These are phyloP conservation scores for Acanthamoeba castellanii DNA, from an alignment of 208 protist species.

Conservation along the genomic window DNA sequence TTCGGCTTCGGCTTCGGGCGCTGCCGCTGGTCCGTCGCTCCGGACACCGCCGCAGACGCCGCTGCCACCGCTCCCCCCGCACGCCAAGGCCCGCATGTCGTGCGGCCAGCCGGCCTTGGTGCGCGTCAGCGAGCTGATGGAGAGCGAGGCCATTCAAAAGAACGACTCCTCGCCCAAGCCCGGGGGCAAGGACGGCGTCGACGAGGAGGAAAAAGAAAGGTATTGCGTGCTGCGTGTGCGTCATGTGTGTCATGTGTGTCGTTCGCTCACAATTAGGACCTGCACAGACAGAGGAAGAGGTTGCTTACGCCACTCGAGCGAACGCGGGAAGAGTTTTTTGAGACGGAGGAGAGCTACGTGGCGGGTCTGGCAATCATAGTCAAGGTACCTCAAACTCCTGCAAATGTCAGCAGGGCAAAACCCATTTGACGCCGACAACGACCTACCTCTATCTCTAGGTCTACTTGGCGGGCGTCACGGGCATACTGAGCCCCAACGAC, in stretches of 20 bases:
- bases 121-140: neutral
- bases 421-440: no score
- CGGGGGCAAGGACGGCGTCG: neutral
- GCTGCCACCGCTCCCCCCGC: neutral
- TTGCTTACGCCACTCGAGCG: neutral
- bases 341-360: conserved; percentile 36
- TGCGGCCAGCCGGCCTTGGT: neutral
- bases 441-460: neutral
- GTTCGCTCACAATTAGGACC: no score
- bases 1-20: no score
- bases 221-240: no score
- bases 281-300: neutral
- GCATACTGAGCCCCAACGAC: neutral
- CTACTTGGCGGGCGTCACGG: neutral
- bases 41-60: neutral
- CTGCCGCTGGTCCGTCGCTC: no score
- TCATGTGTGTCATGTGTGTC: no score
- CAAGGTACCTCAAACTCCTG: no score
- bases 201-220: neutral
- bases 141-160: neutral
- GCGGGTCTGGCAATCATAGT: neutral
- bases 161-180: neutral
- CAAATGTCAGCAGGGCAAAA: no score
- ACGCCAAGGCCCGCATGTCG: neutral
- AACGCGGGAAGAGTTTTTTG: neutral